Evolutionary conservation across 129 eudicot genomes (phyloP).

Genomic region (Flaveria sonorensis): DNA sequence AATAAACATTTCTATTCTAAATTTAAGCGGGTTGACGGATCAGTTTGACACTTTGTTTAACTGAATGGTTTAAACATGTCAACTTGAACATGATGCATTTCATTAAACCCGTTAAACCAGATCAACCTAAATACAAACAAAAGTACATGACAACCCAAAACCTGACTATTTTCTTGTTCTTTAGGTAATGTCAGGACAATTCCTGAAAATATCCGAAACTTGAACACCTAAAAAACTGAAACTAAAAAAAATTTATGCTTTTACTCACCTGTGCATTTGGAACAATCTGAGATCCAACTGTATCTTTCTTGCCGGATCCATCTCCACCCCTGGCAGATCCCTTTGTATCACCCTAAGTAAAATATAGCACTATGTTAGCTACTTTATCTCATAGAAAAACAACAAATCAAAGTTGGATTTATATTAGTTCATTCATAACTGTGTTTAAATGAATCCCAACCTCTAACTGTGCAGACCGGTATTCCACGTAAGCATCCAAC

Average conservation of each 20-base stretch:
- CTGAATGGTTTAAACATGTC: background rate
- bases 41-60: no score
- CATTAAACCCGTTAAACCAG: background rate
- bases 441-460: constrained; percentile 32
- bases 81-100: background rate
- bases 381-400: background rate
- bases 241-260: background rate
- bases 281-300: constrained; percentile 59
- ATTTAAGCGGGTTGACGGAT: no score
- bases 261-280: constrained; percentile 63
- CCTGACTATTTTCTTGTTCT: background rate
- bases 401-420: background rate
- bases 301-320: constrained; percentile 62
- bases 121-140: background rate
- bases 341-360: constrained; percentile 79
- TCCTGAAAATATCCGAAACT: background rate
- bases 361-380: constrained; percentile 14
- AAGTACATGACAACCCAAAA: background rate
- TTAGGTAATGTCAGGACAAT: background rate
- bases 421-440: background rate
- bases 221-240: background rate
- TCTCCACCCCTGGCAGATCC: constrained; percentile 85
- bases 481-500: constrained; percentile 27
- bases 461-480: constrained; percentile 60
- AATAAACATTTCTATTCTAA: no score